Evolutionary conservation across 805 yeast genomes (phyloP).

Genomic region (Maudiozyma barnettii): DNA sequence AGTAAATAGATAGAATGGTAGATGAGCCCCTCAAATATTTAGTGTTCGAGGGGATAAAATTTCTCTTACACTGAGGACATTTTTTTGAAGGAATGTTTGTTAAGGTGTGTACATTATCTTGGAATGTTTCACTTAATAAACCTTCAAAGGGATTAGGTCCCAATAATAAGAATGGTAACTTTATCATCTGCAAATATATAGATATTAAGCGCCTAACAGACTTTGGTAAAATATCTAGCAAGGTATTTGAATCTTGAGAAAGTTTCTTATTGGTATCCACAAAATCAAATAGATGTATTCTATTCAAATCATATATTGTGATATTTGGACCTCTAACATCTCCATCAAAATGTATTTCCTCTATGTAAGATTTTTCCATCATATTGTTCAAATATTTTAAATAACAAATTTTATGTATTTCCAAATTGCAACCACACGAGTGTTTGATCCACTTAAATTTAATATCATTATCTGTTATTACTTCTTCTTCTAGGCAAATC

Average conservation of each 20-base stretch:
- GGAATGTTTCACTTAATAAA: neutral
- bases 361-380: neutral
- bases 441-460: conserved; percentile 18
- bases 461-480: conserved; percentile 3
- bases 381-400: conserved; percentile 16
- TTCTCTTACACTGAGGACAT: conserved; percentile 12
- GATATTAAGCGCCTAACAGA: neutral
- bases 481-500: conserved; percentile 24
- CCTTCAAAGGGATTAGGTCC: neutral
- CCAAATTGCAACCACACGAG: conserved; percentile 25
- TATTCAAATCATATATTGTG: neutral
- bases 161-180: neutral
- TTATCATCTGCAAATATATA: neutral
- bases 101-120: neutral
- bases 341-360: neutral
- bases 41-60: neutral
- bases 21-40: conserved; percentile 1
- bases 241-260: neutral
- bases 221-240: neutral
- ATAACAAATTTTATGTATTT: conserved; percentile 23
- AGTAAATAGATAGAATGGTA: neutral
- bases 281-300: neutral
- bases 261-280: neutral
- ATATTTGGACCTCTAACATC: neutral
- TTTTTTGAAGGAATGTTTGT: neutral